Conservation (phyloP, 2,329 filamentous ascomycete genomes). For the Fonsecaea nubica region DNA sequence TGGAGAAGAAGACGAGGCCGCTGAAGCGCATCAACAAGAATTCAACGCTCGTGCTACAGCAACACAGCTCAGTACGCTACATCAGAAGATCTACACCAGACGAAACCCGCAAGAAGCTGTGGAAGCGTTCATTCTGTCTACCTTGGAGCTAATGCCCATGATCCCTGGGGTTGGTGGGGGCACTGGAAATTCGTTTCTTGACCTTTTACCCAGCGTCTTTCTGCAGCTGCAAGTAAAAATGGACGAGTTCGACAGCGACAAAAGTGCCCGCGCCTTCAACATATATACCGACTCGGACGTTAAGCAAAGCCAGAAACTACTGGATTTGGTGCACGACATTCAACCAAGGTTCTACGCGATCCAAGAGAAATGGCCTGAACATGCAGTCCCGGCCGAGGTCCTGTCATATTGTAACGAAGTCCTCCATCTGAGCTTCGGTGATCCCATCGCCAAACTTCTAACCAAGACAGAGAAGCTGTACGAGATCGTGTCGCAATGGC, state of each 20-base stretch:
- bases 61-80: slow-evolving; percentile 66
- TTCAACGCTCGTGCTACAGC: slow-evolving; percentile 62
- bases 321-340: slow-evolving; percentile 71
- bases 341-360: slow-evolving; percentile 76
- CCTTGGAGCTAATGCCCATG: slow-evolving; percentile 43
- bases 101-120: slow-evolving; percentile 44
- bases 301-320: slow-evolving; percentile 74
- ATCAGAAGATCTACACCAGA: slow-evolving; percentile 55
- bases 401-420: slow-evolving; percentile 75
- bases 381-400: slow-evolving; percentile 83
- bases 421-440: slow-evolving; percentile 75
- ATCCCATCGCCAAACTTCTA: slow-evolving; percentile 85
- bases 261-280: slow-evolving; percentile 68
- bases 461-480: slow-evolving; percentile 88
- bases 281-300: slow-evolving; percentile 88
- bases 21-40: slow-evolving; percentile 40
- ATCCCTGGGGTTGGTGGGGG: slow-evolving; percentile 41
- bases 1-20: slow-evolving; percentile 45
- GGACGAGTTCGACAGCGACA: slow-evolving; percentile 51
- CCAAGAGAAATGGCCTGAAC: slow-evolving; percentile 67
- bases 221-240: slow-evolving; percentile 69
- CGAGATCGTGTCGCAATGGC: slow-evolving; percentile 87
- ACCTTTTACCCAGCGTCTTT: slow-evolving; percentile 70
- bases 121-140: slow-evolving; percentile 42
- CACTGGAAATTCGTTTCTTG: slow-evolving; percentile 18